Percentiles rank a stretch among this genome's conserved stretches.
phyloP scores from a whole-genome alignment of 768 basidiomycete species.

The Russula sp. region DNA sequence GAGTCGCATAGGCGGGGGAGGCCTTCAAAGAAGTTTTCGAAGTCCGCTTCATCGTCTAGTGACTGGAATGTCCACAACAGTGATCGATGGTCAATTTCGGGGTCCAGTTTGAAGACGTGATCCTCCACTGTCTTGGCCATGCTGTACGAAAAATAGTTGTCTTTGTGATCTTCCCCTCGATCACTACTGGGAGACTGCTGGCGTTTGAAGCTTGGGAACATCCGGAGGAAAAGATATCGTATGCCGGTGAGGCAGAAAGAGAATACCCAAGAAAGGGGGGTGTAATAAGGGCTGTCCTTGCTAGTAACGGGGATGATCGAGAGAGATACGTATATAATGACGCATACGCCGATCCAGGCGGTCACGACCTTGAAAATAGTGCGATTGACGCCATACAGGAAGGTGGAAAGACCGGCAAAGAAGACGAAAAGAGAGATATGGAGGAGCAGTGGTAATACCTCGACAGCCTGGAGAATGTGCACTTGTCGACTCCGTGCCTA shows the following conservation, averaged over 20 bases:
- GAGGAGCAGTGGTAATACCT: constrained; percentile 46
- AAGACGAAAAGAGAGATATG: constrained; percentile 53
- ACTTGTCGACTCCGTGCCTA: constrained; percentile 40
- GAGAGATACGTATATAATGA: too few relatives aligned
- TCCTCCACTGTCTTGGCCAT: constrained; percentile 3
- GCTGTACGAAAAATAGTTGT: background rate
- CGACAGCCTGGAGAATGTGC: constrained; percentile 42
- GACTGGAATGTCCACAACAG: constrained; percentile 15
- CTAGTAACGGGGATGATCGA: constrained; percentile 17
- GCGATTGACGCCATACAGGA: constrained; percentile 38
- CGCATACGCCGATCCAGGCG: constrained; percentile 18
- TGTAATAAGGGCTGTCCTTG: constrained; percentile 15
- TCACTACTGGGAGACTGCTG: too few relatives aligned
- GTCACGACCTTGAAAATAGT: constrained; percentile 23
- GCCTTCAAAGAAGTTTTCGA: constrained; percentile 18
- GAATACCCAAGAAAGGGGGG: constrained; percentile 2
- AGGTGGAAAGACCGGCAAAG: constrained; percentile 48
- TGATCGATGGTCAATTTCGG: background rate
- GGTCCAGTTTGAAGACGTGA: background rate
- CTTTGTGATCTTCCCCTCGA: too few relatives aligned
- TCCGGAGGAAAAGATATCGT: too few relatives aligned
- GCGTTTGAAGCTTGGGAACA: too few relatives aligned
- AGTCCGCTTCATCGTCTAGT: constrained; percentile 11
- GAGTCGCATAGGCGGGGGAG: constrained; percentile 9
- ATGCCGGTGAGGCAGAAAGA: constrained; percentile 6